A percentile compares a stretch with the other conserved stretches of the same genome.
phyloP scores from a whole-genome alignment of 2,329 filamentous ascomycete genomes.

The Xylariales sp. region DNA sequence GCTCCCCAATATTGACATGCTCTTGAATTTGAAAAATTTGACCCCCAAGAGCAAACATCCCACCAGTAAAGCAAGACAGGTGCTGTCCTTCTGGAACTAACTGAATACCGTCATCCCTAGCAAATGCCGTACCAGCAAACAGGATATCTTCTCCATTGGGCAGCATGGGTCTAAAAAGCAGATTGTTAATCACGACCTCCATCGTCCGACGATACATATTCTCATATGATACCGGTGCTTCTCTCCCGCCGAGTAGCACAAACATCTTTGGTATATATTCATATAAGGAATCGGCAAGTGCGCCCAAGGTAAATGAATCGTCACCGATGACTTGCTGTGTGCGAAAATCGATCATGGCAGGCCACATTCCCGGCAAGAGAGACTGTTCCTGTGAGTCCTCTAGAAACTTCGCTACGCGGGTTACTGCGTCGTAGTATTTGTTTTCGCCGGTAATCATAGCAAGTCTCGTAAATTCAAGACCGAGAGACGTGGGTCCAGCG shows the following conservation, averaged over 20 bases:
- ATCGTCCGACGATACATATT: constrained; percentile 60
- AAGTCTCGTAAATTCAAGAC: constrained; percentile 66
- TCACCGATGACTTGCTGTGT: constrained; percentile 37
- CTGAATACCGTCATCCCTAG: constrained; percentile 15
- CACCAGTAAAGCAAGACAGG: constrained; percentile 42
- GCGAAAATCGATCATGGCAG: constrained; percentile 56
- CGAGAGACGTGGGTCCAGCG: constrained; percentile 51
- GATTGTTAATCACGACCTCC: constrained; percentile 52
- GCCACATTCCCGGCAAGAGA: constrained; percentile 71
- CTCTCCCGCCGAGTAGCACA: constrained; percentile 60
- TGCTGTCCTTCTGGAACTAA: constrained; percentile 33
- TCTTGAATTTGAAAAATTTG: constrained; percentile 38
- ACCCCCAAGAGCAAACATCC: constrained; percentile 42
- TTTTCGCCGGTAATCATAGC: constrained; percentile 63
- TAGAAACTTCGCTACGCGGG: constrained; percentile 68
- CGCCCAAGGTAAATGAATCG: constrained; percentile 46
- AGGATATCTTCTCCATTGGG: constrained; percentile 58
- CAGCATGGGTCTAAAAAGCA: constrained; percentile 67
- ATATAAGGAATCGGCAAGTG: constrained; percentile 50
- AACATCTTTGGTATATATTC: constrained; percentile 60
- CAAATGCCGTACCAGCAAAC: constrained; percentile 26
- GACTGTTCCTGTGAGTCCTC: constrained; percentile 64
- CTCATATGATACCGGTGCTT: constrained; percentile 48
- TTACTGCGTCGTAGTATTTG: constrained; percentile 72
- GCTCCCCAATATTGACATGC: constrained; percentile 41